Percentiles rank a stretch among this genome's conserved stretches.
phyloP scores from a whole-genome alignment of 75 land plant species.

The Larix kaempferi region DNA sequence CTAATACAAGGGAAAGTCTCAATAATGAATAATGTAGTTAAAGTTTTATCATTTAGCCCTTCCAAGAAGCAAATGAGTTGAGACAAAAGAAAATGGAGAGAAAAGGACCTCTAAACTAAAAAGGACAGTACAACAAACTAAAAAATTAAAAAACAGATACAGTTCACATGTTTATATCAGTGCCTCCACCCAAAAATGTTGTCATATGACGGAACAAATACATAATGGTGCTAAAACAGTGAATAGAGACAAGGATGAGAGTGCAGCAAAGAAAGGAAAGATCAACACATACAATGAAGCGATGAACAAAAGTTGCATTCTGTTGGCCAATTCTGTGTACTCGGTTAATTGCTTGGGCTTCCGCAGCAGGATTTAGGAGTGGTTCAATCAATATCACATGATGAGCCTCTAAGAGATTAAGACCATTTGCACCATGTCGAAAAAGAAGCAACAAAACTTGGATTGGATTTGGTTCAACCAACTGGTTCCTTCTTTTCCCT shows the following conservation, averaged over 20 bases:
- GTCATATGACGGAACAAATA: neutral
- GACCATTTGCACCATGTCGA: constrained; percentile 95
- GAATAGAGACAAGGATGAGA: neutral
- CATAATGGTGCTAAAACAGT: neutral
- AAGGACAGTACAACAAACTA: neutral
- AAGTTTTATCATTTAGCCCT: too few relatives aligned
- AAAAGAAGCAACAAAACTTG: constrained; percentile 81
- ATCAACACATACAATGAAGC: constrained; percentile 65
- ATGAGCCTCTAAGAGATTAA: constrained; percentile 94
- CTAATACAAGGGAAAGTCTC: too few relatives aligned
- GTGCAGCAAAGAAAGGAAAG: neutral
- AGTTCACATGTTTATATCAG: neutral
- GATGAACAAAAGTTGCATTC: constrained; percentile 75
- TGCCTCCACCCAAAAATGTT: neutral
- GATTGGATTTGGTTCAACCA: constrained; percentile 19
- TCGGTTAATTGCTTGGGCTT: constrained; percentile 95
- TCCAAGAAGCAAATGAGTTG: too few relatives aligned
- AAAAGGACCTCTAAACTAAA: neutral
- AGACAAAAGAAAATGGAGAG: neutral
- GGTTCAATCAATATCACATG: constrained; percentile 97
- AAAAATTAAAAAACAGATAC: neutral
- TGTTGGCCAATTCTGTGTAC: constrained; percentile 94
- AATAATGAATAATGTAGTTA: too few relatives aligned
- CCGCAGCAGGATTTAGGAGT: constrained; percentile 86
- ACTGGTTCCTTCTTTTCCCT: constrained; percentile 12